Base-by-base conservation (phyloP, 2,329 filamentous ascomycete genomes). In the Zymoseptoria passerinii region DNA sequence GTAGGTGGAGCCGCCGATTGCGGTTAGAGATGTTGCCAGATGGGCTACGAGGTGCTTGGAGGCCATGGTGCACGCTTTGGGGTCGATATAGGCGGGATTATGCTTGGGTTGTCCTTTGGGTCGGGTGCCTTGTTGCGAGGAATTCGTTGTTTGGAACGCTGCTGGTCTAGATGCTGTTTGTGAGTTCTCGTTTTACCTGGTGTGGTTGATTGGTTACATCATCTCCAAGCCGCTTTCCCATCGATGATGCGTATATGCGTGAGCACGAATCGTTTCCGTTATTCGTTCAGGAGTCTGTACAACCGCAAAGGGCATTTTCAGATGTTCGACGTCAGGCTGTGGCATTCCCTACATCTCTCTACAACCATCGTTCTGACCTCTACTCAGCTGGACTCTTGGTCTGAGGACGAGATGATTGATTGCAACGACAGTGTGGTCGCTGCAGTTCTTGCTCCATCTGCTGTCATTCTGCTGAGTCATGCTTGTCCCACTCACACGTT, bases 1-100 rank as follows among this genome's bases (percentile, higher is more conserved):
- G 20, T 59, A 59, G 28, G 63, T 65, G 4, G 61, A 56, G 27
- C 52, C 58, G 29, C 58, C 58, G 8, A 63, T 65, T 1, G 61
- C 61, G 9, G 57, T 61, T 16, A 63, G 55, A 28, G 60, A 63
- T 5, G 57, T 52, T 18, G 58, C 51, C 18, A 56, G 18, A 28
- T 56, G n/a, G 54, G 49, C 54, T n/a, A 56, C 48, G n/a, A 56
- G 54, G 28, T 50, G 35, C 50, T 56, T 56, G 16, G 54, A 50
- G n/a, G 54, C 54, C 54, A 56, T 56, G 49, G 23, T 18, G 23
- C n/a, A 50, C 1, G 49, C 4, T 50, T 23, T 16, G 20, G 19
- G 19, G 6, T 10, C 16, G 49, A 20, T 10, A 5, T 23, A 8
- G 19, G 7, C 23, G 19, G 18, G 8, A 20, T 16, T 2, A 7